Percentiles rank a stretch among this genome's conserved stretches.
phyloP scores from a whole-genome alignment of 768 basidiomycete species.

The Mycena filopes region DNA sequence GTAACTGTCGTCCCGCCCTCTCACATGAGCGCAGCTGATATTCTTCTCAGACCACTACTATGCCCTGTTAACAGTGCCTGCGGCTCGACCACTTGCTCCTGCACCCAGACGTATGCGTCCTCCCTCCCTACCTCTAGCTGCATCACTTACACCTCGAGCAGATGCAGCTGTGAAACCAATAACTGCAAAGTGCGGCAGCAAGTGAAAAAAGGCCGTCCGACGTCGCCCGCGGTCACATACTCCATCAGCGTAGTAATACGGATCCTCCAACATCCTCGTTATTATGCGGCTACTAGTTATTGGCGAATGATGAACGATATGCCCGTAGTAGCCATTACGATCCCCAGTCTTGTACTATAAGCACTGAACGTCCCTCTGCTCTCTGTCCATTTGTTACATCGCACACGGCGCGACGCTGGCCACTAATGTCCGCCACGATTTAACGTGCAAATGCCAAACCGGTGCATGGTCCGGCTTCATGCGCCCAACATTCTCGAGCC shows the following conservation, averaged over 20 bases:
- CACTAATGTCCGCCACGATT: not conserved
- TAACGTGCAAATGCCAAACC: too few relatives aligned
- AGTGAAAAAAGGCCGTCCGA: not conserved
- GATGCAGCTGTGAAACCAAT: conserved; percentile 35
- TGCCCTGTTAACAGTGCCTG: conserved; percentile 46
- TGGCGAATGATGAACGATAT: conserved; percentile 1
- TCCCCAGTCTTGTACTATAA: conserved; percentile 2
- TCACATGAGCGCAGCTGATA: not conserved
- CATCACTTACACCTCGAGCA: conserved; percentile 1
- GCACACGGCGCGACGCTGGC: not conserved
- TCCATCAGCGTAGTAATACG: conserved; percentile 6
- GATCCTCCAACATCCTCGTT: not conserved
- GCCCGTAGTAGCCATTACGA: not conserved
- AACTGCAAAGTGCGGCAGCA: conserved; percentile 17
- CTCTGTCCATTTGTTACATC: not conserved
- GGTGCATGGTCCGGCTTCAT: too few relatives aligned
- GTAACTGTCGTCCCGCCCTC: not conserved
- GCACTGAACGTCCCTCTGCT: not conserved
- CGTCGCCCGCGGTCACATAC: not conserved
- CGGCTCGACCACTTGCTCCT: conserved; percentile 38
- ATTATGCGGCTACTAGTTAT: not conserved
- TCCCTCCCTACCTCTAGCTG: not conserved
- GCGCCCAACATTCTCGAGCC: too few relatives aligned
- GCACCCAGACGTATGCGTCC: conserved; percentile 36
- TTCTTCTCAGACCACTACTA: conserved; percentile 36